Percentiles rank a stretch among this genome's conserved stretches.
Conservation (phyloP, 805 yeast species). For the Monosporozyma aerobia region DNA sequence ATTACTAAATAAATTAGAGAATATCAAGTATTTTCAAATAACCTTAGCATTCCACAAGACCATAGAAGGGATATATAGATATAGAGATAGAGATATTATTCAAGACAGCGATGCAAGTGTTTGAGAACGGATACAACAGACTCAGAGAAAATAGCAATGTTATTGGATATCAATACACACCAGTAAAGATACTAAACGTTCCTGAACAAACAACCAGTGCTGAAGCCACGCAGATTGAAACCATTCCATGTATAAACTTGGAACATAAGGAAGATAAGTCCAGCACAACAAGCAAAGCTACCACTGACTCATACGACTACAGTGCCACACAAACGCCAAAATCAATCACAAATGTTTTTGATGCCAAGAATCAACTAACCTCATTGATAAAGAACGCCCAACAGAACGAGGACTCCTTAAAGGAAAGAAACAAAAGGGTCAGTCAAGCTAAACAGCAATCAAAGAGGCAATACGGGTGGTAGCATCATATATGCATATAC, state of each 20-base stretch:
- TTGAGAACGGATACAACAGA: conserved; percentile 8
- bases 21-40: not conserved
- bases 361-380: conserved; percentile 15
- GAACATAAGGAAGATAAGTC: not conserved
- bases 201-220: not conserved
- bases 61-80: not conserved
- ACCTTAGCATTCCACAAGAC: not conserved
- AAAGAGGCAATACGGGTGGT: conserved; percentile 19
- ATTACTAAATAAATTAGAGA: too few species aligned
- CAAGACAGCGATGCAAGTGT: not conserved
- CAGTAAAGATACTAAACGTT: not conserved
- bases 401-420: conserved; percentile 11
- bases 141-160: not conserved
- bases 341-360: conserved; percentile 11
- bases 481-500: too few species aligned
- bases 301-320: conserved; percentile 4
- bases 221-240: not conserved
- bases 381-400: conserved; percentile 17
- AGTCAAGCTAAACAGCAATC: conserved; percentile 10
- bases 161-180: not conserved
- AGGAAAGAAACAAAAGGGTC: conserved; percentile 10
- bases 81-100: not conserved
- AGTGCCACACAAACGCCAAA: not conserved
- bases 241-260: not conserved
- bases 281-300: not conserved